These are phyloP conservation scores for Aethionema arabicum DNA, from an alignment of 345 rosid genomes.

Conservation along the genomic window DNA sequence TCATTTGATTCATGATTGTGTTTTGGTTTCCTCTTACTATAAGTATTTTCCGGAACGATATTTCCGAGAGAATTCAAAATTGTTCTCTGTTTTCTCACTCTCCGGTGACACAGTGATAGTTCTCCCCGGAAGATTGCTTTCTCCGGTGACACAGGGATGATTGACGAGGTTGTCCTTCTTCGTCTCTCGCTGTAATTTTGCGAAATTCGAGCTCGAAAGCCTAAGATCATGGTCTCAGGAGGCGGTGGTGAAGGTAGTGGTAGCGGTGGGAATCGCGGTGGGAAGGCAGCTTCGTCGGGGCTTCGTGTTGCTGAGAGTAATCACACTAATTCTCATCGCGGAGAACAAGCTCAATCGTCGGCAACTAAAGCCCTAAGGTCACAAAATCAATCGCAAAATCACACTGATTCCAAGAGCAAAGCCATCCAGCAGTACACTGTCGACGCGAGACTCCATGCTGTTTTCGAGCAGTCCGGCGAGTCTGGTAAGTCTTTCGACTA, in stretches of 20 bases:
- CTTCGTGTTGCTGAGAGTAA: conserved; percentile 12
- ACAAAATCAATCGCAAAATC: conserved; percentile 6
- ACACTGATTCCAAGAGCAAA: conserved; percentile 64
- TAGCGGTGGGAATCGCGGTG: not conserved
- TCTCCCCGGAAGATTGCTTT: too few species aligned
- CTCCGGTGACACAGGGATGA: too few species aligned
- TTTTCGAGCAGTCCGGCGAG: conserved; percentile 83
- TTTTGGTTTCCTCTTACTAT: too few species aligned
- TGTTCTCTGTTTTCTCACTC: too few species aligned
- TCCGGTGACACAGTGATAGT: too few species aligned
- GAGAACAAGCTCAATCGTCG: conserved; percentile 47
- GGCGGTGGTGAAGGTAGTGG: not conserved
- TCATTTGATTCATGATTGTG: too few species aligned
- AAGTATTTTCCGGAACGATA: too few species aligned
- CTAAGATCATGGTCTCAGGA: conserved; percentile 22
- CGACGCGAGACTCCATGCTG: conserved; percentile 93
- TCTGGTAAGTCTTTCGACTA: conserved; percentile 88
- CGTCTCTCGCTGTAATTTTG: not conserved
- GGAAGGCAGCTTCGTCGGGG: conserved; percentile 18
- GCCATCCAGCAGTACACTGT: conserved; percentile 93
- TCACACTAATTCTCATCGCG: conserved; percentile 1
- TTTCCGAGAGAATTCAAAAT: too few species aligned
- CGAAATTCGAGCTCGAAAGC: not conserved
- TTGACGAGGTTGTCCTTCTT: not conserved
- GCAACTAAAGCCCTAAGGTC: conserved; percentile 44